Evolutionary conservation across 768 basidiomycete species (phyloP), one percentile per base, ranked within the genome.

Genomic region (Termitomyces heimii): DNA sequence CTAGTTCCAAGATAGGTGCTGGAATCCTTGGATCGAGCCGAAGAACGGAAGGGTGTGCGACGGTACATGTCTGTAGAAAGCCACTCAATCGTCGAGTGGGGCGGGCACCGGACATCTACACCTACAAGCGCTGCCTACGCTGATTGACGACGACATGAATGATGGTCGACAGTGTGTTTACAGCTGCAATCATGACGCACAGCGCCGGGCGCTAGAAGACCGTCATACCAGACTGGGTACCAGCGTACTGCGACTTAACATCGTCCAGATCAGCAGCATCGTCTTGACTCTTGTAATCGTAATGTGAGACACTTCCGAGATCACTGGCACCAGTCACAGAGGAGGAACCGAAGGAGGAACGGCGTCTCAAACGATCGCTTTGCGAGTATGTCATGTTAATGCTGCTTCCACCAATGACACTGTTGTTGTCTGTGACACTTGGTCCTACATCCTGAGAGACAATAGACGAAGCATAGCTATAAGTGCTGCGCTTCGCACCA

Each of bases 241-340:
- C 89, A 8, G 89, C 77, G 68, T 94, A 94, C 71, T 94, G 92
- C 56, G 85, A 88, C 75, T 92, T 90, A 80, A 93, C 83, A 68
- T 94, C 92, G 68, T 94, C 92, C 67, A 84, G 68, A 67, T 93
- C 92, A 31, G 76, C 79, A 44, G 80, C 78, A 57, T 89, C 92
- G 66, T 93, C 92, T 69, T 93, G 92, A 65, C 90, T 92, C 83
- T 94, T 94, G 73, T 94, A 94, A 62, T 83, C 82, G 66, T 92
- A 82, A 66, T 82, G 83, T 40, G 88, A 88, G 60, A 91, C 67
- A 68, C 89, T 90, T 44, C 89, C 92, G 66, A 89, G 72, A 64
- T 93, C 92, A 55, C 86, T 88, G 32, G 82, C 76, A 12, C 89
- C 90, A 9, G 89, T 76, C 34, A 88, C 83, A 31, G 85, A 88